Base-by-base conservation (phyloP, 129 eudicot species). In the Flaveria sonorensis region DNA sequence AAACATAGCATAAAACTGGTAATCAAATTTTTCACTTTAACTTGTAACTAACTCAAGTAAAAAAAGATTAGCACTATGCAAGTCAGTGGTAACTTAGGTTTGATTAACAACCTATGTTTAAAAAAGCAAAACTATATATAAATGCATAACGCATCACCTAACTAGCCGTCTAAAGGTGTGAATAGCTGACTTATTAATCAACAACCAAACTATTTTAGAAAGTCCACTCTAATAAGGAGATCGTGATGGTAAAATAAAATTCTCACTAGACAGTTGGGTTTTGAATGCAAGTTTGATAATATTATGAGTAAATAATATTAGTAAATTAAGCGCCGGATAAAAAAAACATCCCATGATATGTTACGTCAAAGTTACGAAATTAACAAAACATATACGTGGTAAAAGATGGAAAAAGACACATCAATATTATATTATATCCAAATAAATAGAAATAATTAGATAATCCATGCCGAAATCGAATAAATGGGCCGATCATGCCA, bases 401-500 rank as follows among this genome's bases (percentile, higher is more conserved):
- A 13, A 66, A 52, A 11, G 5, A 40, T 12, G 21, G 3, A 45
- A 45, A 42, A 6, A 7, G 47, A 36, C 40, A 36, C 7, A 1
- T 0, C 18, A 24, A 3, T 61, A 46, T 26, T 43, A 60, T 1
- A 20, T 57, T 23, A 20, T 23, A 50, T n/a, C 2, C 32, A 68
- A 26, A 18, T 48, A 26, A n/a, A 11, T 56, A 53, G 36, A 73
- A 59, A 59, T 21, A 61, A 43, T 80, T 55, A 74, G 13, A 73
- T 57, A 53, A 63, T 80, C 94, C 91, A 86, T 11, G 91, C 87
- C 0, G 94, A 86, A n/a, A 84, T 83, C 8, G 91, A 74, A 84
- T 71, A 82, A 46, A 86, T 82, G 57, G 94, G 89, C 42, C 91
- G 81, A 64, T 86, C 94, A 71, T 89, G 88, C 90, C 90, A 88